Percentiles rank a stretch among this genome's conserved stretches.
These are phyloP conservation scores for Metschnikowia koreensis DNA, from an alignment of 805 yeast genomes.

Conservation along the genomic window DNA sequence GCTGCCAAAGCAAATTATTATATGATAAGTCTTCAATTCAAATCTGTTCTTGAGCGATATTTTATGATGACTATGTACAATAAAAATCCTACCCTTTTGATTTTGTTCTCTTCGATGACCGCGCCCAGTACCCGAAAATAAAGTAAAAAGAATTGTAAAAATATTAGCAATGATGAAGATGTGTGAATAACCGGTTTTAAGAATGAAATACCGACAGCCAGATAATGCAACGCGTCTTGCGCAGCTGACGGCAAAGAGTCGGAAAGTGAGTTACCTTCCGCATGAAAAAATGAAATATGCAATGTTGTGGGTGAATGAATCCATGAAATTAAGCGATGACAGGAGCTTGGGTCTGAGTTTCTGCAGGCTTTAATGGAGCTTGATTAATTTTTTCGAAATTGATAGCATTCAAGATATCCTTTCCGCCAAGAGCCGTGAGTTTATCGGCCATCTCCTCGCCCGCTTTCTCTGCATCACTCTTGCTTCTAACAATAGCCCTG, in stretches of 20 bases:
- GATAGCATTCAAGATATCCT: slow-evolving; percentile 73
- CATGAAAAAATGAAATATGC: slow-evolving; percentile 6
- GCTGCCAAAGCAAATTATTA: too few species aligned
- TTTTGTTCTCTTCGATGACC: not conserved
- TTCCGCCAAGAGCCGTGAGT: slow-evolving; percentile 77
- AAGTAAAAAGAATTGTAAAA: slow-evolving; percentile 1
- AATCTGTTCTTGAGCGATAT: not conserved
- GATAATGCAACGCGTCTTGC: not conserved
- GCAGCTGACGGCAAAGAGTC: slow-evolving; percentile 1
- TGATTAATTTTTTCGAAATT: slow-evolving; percentile 63
- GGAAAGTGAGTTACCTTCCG: not conserved
- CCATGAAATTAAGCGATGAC: not conserved
- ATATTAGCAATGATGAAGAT: not conserved
- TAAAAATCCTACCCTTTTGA: not conserved
- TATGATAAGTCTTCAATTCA: not conserved
- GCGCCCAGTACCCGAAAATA: slow-evolving; percentile 1
- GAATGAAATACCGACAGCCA: slow-evolving; percentile 5
- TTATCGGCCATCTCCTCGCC: slow-evolving; percentile 69
- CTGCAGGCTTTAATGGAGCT: slow-evolving; percentile 22
- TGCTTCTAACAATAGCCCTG: slow-evolving; percentile 36
- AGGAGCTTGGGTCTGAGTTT: not conserved
- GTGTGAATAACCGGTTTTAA: slow-evolving; percentile 5
- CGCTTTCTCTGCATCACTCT: slow-evolving; percentile 62
- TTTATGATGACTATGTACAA: slow-evolving; percentile 4
- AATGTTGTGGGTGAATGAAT: slow-evolving; percentile 1